These are phyloP conservation scores for Diaporthe eres DNA, from an alignment of 2,329 filamentous ascomycete genomes.

Conservation along the genomic window DNA sequence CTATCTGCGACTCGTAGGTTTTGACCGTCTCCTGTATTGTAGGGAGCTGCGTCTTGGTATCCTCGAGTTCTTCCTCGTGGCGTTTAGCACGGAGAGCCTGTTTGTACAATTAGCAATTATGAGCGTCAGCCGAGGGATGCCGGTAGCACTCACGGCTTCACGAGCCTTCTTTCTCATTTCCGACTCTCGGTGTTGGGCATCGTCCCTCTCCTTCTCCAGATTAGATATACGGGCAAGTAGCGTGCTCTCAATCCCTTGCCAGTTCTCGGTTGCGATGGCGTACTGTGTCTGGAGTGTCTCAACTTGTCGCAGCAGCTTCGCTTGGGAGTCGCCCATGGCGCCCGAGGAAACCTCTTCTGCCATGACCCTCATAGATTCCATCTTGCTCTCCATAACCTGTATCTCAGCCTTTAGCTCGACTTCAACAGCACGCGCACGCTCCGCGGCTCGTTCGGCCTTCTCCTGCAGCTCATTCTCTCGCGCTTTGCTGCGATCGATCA, in stretches of 20 bases:
- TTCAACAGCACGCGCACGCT: conserved; percentile 78
- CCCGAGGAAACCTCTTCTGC: conserved; percentile 93
- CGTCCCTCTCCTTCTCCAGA: conserved; percentile 92
- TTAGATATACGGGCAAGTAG: conserved; percentile 81
- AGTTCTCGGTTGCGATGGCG: conserved; percentile 93
- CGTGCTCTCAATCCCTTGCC: conserved; percentile 95
- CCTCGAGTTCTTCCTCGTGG: conserved; percentile 87
- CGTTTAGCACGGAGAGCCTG: conserved; percentile 76
- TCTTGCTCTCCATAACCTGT: conserved; percentile 85
- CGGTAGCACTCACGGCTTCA: conserved; percentile 76
- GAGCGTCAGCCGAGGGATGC: not conserved
- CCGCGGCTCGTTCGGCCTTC: conserved; percentile 79
- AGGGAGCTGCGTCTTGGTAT: conserved; percentile 74
- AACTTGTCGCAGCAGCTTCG: conserved; percentile 91
- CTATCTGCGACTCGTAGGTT: conserved; percentile 70
- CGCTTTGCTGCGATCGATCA: conserved; percentile 74
- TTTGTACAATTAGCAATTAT: conserved; percentile 47
- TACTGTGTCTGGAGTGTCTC: conserved; percentile 97
- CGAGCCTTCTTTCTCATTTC: conserved; percentile 92
- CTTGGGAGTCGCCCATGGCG: conserved; percentile 84
- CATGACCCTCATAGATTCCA: conserved; percentile 87
- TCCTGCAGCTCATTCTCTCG: conserved; percentile 81
- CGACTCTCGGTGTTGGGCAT: conserved; percentile 84
- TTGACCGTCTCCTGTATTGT: conserved; percentile 75
- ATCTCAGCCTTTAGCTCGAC: conserved; percentile 85